These are phyloP conservation scores for Colletotrichum filicis DNA, from an alignment of 2,329 filamentous ascomycete genomes.

Conservation along the genomic window DNA sequence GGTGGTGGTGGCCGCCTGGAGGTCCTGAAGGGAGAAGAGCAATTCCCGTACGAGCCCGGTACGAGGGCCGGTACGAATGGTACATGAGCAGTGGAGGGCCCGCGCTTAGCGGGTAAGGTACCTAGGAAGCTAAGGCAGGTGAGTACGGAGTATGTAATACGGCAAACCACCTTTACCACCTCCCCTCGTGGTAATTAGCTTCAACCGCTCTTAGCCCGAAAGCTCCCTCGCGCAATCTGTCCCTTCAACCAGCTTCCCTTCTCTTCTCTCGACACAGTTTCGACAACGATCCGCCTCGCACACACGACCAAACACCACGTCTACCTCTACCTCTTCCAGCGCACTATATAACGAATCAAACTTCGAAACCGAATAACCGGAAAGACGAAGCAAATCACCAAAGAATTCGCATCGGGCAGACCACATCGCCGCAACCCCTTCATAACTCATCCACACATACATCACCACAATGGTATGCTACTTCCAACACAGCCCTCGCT, in stretches of 20 bases:
- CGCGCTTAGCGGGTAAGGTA: neutral
- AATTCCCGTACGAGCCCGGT: conserved; percentile 7
- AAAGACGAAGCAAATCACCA: neutral
- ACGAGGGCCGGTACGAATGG: too few species aligned
- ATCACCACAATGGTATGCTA: conserved; percentile 37
- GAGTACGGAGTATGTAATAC: neutral
- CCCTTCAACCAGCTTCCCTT: conserved; percentile 35
- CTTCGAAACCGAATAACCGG: neutral
- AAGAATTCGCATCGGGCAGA: conserved; percentile 9
- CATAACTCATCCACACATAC: neutral
- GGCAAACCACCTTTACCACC: neutral
- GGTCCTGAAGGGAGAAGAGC: conserved; percentile 22
- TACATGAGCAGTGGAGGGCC: too few species aligned
- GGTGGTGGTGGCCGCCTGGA: neutral
- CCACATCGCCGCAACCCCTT: neutral
- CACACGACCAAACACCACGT: conserved; percentile 4
- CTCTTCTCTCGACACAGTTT: conserved; percentile 34
- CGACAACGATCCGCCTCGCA: neutral
- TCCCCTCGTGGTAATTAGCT: conserved; percentile 13
- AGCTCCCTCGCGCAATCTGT: conserved; percentile 35
- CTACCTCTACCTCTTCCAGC: neutral
- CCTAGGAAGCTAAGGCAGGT: neutral
- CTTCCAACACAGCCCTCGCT: neutral
- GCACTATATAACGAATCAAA: conserved; percentile 4
- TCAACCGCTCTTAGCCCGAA: conserved; percentile 10